Conservation (phyloP, 2,329 filamentous ascomycete species). For the Xylariales sp. region DNA sequence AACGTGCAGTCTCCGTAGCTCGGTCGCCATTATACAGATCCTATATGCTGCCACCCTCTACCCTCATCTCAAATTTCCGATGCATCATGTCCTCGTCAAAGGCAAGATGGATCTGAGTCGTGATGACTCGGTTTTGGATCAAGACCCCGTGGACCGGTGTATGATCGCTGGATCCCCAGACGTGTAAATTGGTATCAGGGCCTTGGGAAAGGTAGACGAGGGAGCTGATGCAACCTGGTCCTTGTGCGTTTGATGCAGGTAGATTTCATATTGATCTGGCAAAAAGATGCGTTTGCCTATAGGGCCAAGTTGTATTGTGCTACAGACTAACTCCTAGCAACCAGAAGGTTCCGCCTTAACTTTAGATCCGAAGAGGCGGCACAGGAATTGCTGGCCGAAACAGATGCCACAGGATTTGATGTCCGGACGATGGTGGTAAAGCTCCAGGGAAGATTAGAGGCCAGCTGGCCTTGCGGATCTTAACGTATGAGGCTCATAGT, state of each 20-base stretch:
- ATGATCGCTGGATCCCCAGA: slow-evolving; percentile 59
- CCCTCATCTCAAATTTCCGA: slow-evolving; percentile 56
- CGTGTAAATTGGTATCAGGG: slow-evolving; percentile 42
- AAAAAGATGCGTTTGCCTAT: slow-evolving; percentile 67
- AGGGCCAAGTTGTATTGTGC: slow-evolving; percentile 56
- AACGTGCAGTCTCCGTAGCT: slow-evolving; percentile 55
- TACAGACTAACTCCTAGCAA: slow-evolving; percentile 70
- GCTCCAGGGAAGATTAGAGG: slow-evolving; percentile 24
- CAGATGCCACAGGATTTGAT: slow-evolving; percentile 68
- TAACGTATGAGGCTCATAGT: slow-evolving; percentile 33
- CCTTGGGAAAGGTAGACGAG: slow-evolving; percentile 36
- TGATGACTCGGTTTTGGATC: slow-evolving; percentile 57
- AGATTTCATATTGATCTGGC: slow-evolving; percentile 41
- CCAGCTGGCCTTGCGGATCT: neutral
- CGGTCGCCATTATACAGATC: slow-evolving; percentile 56
- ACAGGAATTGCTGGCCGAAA: slow-evolving; percentile 78
- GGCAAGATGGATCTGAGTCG: slow-evolving; percentile 76
- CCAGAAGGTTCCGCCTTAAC: slow-evolving; percentile 60
- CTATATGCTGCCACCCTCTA: slow-evolving; percentile 57
- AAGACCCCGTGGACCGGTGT: slow-evolving; percentile 75
- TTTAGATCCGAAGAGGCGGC: slow-evolving; percentile 63
- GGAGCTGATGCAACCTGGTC: slow-evolving; percentile 66
- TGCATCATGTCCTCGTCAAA: slow-evolving; percentile 66
- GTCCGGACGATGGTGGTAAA: slow-evolving; percentile 46
- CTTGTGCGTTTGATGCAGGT: slow-evolving; percentile 75